phyloP scores from a whole-genome alignment of 116 monocot genomes.

The Iris pallida region DNA sequence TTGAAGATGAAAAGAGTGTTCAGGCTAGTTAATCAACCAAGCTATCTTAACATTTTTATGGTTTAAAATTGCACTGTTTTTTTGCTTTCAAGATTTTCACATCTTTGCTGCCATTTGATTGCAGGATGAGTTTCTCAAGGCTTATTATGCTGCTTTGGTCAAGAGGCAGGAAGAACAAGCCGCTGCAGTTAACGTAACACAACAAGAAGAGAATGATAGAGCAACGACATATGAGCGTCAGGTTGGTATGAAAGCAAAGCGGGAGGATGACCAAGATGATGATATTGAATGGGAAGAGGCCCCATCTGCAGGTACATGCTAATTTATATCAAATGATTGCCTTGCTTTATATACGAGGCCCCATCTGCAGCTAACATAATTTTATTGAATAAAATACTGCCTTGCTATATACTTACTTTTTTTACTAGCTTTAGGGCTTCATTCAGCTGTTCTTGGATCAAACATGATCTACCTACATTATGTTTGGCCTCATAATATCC shows the following conservation, averaged over 20 bases:
- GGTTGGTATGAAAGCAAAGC: constrained; percentile 81
- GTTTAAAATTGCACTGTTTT: not conserved
- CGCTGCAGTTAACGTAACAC: too few relatives aligned
- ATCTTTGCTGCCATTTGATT: constrained; percentile 6
- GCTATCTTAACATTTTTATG: not conserved
- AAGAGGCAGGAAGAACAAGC: constrained; percentile 59
- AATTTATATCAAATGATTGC: not conserved
- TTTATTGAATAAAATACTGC: too few relatives aligned
- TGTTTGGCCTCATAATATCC: too few relatives aligned
- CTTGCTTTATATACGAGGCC: too few relatives aligned
- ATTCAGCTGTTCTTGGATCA: too few relatives aligned
- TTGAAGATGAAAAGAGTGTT: constrained; percentile 64
- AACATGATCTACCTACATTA: too few relatives aligned
- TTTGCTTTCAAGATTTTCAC: not conserved
- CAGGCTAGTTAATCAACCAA: constrained; percentile 36
- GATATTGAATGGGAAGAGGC: constrained; percentile 81
- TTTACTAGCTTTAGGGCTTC: too few relatives aligned
- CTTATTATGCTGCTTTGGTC: constrained; percentile 72
- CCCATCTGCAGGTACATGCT: constrained; percentile 38
- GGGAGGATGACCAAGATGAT: constrained; percentile 65
- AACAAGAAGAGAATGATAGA: constrained; percentile 2
- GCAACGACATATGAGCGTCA: constrained; percentile 37
- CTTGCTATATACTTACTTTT: too few relatives aligned
- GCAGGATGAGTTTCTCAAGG: constrained; percentile 85
- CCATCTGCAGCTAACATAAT: too few relatives aligned